Evolutionary conservation across 1,284 basidiomycete species (phyloP), one percentile per base, ranked within the genome.

Genomic region (Phlebopus sp.): DNA sequence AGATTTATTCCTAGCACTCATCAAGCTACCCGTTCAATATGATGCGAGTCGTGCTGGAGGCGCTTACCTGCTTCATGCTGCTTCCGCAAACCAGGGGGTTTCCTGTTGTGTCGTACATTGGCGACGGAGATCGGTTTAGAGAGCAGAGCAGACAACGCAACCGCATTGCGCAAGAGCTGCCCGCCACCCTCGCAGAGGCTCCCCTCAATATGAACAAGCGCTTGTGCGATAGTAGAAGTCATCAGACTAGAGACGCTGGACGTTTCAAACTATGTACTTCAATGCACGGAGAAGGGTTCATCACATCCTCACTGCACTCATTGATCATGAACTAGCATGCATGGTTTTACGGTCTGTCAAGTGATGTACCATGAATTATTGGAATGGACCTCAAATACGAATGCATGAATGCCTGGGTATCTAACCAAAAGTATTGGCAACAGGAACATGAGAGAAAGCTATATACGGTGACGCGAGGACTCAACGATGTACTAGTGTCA

Each of bases 91-190:
- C 86, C 86, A 15, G 83, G 79, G 13, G 74, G 76, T 37, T 53
- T 70, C 44, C 86, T 72, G 25, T 71, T 72, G 34, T 66, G 67
- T 29, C 86, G 77, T 21, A 88, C 79, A 17, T 84, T 82, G 27
- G 74, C 60, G 45, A 89, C 79, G 0, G 69, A 67, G 15, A 88
- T 68, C 2, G 81, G 78, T 50, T 74, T 80, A 14, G 66, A 66
- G 18, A 86, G 69, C 14, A 89, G 67, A 5, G 79, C 76, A 27
- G 86, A 77, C 30, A 87, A 68, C 1, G 82, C 71, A 35, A 84
- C 71, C 0, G 81, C 68, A 57, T 86, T 86, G 39, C 86, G 78
- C 15, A 89, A 67, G 30, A 88, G 77, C 56, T 89, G 86, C 0
- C 85, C 86, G 3, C 86, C 86, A 7, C 86, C 86, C 68, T 77